Evolutionary conservation across 2,329 filamentous ascomycete genomes (phyloP), one percentile per base, ranked within the genome.

Genomic region (Pleoardoris graminearum): DNA sequence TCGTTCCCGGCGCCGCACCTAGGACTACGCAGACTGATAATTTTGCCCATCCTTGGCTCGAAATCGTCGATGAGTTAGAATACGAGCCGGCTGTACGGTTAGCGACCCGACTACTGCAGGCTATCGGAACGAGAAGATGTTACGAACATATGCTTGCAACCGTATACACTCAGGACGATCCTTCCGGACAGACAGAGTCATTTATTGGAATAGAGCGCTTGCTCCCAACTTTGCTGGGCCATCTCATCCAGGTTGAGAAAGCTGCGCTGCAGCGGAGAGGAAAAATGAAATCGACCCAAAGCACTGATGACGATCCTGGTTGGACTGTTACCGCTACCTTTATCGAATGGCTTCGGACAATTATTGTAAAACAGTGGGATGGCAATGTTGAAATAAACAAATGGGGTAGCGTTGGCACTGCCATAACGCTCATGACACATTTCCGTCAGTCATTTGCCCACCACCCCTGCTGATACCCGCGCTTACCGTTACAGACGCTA

Each of bases 321-420:
- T 73, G 70, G 71, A 72, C 68, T 5, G 59, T 72, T 1, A 69
- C 69, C 14, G 60, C 70, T 7, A 66, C 68, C 0, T 70, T 73
- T 5, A 73, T 91, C 22, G 88, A 91, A 63, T 91, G 87, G 88
- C 82, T 88, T 17, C 81, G 88, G 53, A 85, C 87, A 0, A 81
- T 94, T 1, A 82, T 96, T 65, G 75, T 95, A 38, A 84, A 86
- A 50, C 85, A 90, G 56, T 97, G 92, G 92, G 83, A 93, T 65
- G 89, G 90, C 0, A 83, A 83, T 49, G 82, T 89, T 1, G 82
- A 86, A 37, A 82, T 96, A 46, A 78, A 84, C 2, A 85, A 83
- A 49, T 86, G 88, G 63, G 85, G 87, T 25, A 80, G 88, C 12
- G 87, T 91, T 55, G 89, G 90, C 12, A 88, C 90, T 47, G 90